phyloP scores from a whole-genome alignment of 352 stramenopile genomes.

The Phytophthora citrophthora region DNA sequence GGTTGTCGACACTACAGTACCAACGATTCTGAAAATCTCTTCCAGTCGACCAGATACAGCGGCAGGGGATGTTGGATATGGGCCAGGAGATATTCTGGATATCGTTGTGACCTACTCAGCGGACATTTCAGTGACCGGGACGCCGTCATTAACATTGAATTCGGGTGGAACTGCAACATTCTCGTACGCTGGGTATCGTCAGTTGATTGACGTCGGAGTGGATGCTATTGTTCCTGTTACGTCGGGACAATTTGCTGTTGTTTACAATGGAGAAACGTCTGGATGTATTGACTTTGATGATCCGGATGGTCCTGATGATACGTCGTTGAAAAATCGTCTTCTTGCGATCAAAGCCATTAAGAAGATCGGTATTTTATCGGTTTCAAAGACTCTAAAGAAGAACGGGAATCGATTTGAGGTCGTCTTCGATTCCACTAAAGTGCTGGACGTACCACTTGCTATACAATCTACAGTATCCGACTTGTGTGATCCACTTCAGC shows the following conservation, averaged over 20 bases:
- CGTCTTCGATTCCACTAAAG: conserved; percentile 54
- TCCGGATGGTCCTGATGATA: conserved; percentile 37
- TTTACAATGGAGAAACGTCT: conserved; percentile 45
- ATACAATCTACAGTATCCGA: conserved; percentile 51
- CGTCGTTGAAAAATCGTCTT: conserved; percentile 55
- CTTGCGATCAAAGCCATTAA: conserved; percentile 48
- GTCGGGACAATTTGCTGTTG: conserved; percentile 69
- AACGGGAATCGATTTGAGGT: conserved; percentile 69
- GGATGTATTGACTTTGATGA: conserved; percentile 66
- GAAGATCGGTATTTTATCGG: conserved; percentile 59
- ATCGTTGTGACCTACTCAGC: conserved; percentile 70
- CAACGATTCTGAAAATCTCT: conserved; percentile 50
- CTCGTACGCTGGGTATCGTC: conserved; percentile 56
- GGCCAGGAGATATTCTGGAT: conserved; percentile 72
- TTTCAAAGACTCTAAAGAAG: conserved; percentile 48
- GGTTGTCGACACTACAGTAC: conserved; percentile 46
- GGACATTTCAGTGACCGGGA: conserved; percentile 54
- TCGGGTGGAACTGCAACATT: conserved; percentile 57
- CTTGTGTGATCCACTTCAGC: conserved; percentile 60
- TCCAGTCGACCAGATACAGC: conserved; percentile 47
- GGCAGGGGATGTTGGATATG: conserved; percentile 49
- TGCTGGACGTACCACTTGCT: conserved; percentile 47
- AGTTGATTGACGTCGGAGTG: conserved; percentile 74
- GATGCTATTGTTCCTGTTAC: conserved; percentile 53
- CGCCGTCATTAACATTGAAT: conserved; percentile 54